Conservation (phyloP, 257 asterid species). For the Anisodus tanguticus region DNA sequence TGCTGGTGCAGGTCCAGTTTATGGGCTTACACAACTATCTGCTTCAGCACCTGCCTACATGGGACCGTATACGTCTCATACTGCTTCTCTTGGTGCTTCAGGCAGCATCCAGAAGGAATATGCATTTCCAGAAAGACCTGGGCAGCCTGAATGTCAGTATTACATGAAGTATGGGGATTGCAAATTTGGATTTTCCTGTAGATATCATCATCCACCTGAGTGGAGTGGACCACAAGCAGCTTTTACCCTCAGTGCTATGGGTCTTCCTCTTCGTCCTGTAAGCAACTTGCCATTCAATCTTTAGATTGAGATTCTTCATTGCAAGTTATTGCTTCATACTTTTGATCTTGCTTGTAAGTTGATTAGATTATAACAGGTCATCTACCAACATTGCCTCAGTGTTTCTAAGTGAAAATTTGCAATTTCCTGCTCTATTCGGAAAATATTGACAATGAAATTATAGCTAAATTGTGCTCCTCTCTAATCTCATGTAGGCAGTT, state of each 20-base stretch:
- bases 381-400: neutral
- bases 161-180: constrained; percentile 73
- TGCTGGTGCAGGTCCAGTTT: constrained; percentile 55
- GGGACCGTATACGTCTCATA: constrained; percentile 48
- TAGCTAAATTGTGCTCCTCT: neutral
- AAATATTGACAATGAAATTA: neutral
- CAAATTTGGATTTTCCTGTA: constrained; percentile 70
- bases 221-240: constrained; percentile 51
- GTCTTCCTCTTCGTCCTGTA: constrained; percentile 35
- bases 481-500: constrained; percentile 23
- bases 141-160: constrained; percentile 74
- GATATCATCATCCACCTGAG: constrained; percentile 73
- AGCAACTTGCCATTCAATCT: constrained; percentile 27
- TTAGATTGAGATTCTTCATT: constrained; percentile 25
- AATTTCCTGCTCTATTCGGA: neutral
- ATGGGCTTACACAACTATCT: constrained; percentile 62
- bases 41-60: constrained; percentile 67
- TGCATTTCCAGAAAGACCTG: constrained; percentile 69
- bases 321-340: neutral
- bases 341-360: constrained; percentile 29
- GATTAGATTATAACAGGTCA: neutral
- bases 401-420: constrained; percentile 7
- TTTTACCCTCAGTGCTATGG: constrained; percentile 34
- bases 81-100: constrained; percentile 59
- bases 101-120: constrained; percentile 53